Evolutionary conservation across 192 early-diverging fungal genomes (phyloP), one percentile per base, ranked within the genome.

Genomic region (Oehlia diaphana): DNA sequence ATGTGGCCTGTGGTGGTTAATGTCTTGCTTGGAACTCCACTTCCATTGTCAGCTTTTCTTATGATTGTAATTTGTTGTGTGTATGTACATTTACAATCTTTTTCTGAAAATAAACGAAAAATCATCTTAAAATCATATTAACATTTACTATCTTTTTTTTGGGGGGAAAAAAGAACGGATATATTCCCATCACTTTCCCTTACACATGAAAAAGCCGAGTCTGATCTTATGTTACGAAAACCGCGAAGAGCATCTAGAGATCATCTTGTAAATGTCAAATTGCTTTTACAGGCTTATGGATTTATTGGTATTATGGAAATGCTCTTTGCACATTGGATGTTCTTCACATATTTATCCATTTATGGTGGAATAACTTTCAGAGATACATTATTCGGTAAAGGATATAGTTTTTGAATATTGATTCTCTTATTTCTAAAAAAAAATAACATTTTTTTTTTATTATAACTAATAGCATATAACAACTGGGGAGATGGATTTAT

Each of bases 21-120:
- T 80, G 88, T 94, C 21, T 94, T 94, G 42, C 82, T 97, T 5
- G 96, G 96, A 12, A 88, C 92, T 44, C 96, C 92, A 23, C 85
- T 93, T 44, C 92, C 94, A 9, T 82, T 97, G 53, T 93, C 92
- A 4, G 87, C 92, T 7, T 95, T 93, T 75, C 86, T 95, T 67
- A 94, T 94, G 93, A 88, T 93, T n/a, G 86, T 91, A 35, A 90
- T 93, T 77, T 92, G 91, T 81, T 87, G 87, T 37, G 70, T 92
- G 35, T 90, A 89, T 3, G 94, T 92, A 79, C 75, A 92, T 49
- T 42, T 42, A 42, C 39, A 33, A 74, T 28, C 35, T n/a, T 67
- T 31, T 73, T 3, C 50, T 58, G 16, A 58, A 58, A 58, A 16
- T 16, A 53, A 44, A 44, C 42, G 31, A 31, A 31, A 31, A 31